Evolutionary conservation across 768 basidiomycete species (phyloP), one percentile per base, ranked within the genome.

Genomic region (Cubamyces sp.): DNA sequence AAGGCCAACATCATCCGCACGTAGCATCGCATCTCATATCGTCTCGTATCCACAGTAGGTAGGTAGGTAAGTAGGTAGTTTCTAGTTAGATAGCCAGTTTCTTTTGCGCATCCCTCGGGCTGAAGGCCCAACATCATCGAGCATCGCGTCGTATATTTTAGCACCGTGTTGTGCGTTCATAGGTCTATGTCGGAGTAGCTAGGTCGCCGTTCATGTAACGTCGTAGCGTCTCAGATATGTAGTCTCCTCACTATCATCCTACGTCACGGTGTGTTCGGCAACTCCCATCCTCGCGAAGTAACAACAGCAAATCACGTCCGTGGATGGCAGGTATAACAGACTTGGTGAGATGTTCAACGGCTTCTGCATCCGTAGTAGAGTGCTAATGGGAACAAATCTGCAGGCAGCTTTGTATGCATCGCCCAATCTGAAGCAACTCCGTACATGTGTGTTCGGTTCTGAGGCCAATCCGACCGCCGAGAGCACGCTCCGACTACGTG

Each of bases 71-170:
- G 34, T 63, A 49, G 60, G 59, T 64, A 64, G 57, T 65, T 54
- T 54, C 46, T 62, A 60, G 61, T 47, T 57, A 62, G 61, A 62
- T 64, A 64, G 63, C 39, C 60, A 59, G 53, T 45, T 42, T 45
- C 56, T 21, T 54, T 50, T 46, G 55, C 55, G 45, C 40, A 28
- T 49, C 48, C 48, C 39, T 25, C 39, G 54, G 62, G 66, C 62
- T 63, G 60, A 63, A 66, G 62, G 66, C 62, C 52, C 30, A 52
- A 21, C 56, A 45, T 47, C 43, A 50, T 43, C 63, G 65, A 66
- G 66, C 70, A 68, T 65, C 62, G 69, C 69, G 69, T 70, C 65
- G 69, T 66, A 66, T 66, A 66, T 63, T 64, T 64, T 66, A 65
- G 64, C 65, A 66, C 63, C 61, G 62, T 48, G 58, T 64, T 64